Base-by-base conservation (phyloP, 2,329 filamentous ascomycete species). In the Phoma herbarum region DNA sequence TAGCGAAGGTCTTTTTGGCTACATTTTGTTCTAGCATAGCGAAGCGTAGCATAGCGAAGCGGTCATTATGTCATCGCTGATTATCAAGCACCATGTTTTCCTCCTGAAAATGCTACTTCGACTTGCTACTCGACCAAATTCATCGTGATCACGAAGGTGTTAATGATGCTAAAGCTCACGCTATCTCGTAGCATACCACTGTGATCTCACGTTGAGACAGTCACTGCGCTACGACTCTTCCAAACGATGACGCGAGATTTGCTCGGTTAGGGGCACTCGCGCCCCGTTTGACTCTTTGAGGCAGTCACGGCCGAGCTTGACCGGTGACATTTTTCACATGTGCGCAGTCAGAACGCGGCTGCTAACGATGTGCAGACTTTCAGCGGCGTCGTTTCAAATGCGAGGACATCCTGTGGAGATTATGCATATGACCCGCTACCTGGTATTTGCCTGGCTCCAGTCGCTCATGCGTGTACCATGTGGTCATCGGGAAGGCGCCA, bases 31-130 rank as follows among this genome's bases (percentile, higher is more conserved):
- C 33, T 44, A 43, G 53, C 56, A 60, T 43, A 53, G 57, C 57
- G 45, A 47, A 53, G 48, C 28, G 42, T 61, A 56, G 60, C 52
- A 43, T 55, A 57, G 54, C 49, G 46, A 54, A 42, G 46, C 51
- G 33, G 33, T 49, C 39, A 33, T 48, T 35, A 7, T 5, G 25
- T 33, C 28, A 35, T 18, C 16, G 14, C 23, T 11, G 22, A 48
- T 11, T 25, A 18, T 31, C 14, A 48, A 45, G 39, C 26, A 23
- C 45, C 9, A n/a, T 26, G 11, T 46, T 50, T 20, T 6, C 4
- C 22, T 47, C 11, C 26, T 23, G 4, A 28, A 5, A 12, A 35
- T 16, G 18, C 25, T 31, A 5, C 18, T 25, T 12, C 14, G 31
- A 22, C n/a, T 48, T 28, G n/a, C 31, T n/a, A 18, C 22, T 28